Evolutionary conservation across 331 rosid species (phyloP).

Genomic region (Spiraea crenata): DNA sequence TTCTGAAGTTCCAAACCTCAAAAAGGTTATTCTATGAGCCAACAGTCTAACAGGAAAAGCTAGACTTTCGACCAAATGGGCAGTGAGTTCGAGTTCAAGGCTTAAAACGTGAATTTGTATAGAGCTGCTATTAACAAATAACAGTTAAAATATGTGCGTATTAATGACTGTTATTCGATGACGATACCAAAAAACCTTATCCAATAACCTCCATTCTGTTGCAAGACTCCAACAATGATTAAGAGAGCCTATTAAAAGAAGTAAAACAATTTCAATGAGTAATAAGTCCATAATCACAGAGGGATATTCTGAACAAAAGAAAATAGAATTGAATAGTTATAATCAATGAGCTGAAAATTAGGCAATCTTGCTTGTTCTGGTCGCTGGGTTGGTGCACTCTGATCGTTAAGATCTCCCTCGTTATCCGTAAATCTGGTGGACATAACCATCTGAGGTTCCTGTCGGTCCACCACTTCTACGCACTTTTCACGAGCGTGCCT

Average conservation of each 20-base stretch:
- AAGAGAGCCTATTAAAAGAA: neutral
- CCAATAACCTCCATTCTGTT: neutral
- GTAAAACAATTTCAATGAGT: neutral
- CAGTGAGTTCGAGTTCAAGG: too few species aligned
- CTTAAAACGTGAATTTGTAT: too few species aligned
- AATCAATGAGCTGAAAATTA: constrained; percentile 24
- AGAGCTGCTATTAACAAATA: too few species aligned
- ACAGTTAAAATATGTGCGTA: too few species aligned
- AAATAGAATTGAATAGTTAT: constrained; percentile 17
- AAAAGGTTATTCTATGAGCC: too few species aligned
- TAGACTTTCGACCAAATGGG: too few species aligned
- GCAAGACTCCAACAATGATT: neutral
- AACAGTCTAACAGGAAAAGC: too few species aligned
- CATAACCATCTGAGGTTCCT: constrained; percentile 16
- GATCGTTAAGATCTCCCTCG: constrained; percentile 10
- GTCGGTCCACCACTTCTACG: constrained; percentile 16
- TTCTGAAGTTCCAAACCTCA: too few species aligned
- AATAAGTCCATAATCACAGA: neutral
- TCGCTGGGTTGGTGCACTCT: neutral
- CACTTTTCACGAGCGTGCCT: neutral
- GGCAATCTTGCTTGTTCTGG: constrained; percentile 28
- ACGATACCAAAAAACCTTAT: neutral
- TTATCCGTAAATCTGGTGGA: constrained; percentile 8
- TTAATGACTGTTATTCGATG: too few species aligned
- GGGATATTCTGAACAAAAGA: neutral